Base-by-base conservation (phyloP, 164 flowering plant species). In the Piper longum region DNA sequence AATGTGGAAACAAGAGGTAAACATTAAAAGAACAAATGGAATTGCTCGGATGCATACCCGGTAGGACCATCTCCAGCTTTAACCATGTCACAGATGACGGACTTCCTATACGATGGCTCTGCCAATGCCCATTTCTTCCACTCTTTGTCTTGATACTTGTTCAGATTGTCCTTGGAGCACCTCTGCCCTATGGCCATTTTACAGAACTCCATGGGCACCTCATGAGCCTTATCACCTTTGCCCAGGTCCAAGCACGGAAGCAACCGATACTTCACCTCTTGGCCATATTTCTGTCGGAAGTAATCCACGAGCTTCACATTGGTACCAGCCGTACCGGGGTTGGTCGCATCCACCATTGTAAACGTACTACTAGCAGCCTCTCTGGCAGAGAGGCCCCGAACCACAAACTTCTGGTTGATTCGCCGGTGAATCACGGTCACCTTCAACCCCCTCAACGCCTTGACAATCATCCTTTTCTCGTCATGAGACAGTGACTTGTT, bases 201-300 rank as follows among this genome's bases (percentile, higher is more conserved):
- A 72, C 97, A 87, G 51, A 84, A 83, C 72, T 89, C 97, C 85
- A 87, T 82, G 1, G 97, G 97, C 1, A 87, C 85, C 68, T 72
- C 69, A 45, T 82, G 85, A 40, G 40, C 51, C 60, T 56, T 80
- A 12, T 66, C 70, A 19, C 51, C 65, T 70, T 69, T 85, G 42
- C 89, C 79, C n/a, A 87, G 43, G 67, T 89, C 82, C 68, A 87
- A 74, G 68, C 87, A 81, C 6, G 97, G 97, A 66, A 85, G 78
- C 62, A 78, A 60, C 67, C 65, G 54, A 62, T 73, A 61, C 67
- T 0, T 36, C 12, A 87, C 76, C 4, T 77, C 70, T 71, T 43
- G 72, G 0, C 61, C 66, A 65, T 86, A 84, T 60, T 73, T 85
- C 4, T 79, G 73, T 63, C 13, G 51, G 66, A 78, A 89, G 72